These are phyloP conservation scores for Entoloma clypeatum DNA, from an alignment of 1,284 basidiomycete species.

Conservation along the genomic window DNA sequence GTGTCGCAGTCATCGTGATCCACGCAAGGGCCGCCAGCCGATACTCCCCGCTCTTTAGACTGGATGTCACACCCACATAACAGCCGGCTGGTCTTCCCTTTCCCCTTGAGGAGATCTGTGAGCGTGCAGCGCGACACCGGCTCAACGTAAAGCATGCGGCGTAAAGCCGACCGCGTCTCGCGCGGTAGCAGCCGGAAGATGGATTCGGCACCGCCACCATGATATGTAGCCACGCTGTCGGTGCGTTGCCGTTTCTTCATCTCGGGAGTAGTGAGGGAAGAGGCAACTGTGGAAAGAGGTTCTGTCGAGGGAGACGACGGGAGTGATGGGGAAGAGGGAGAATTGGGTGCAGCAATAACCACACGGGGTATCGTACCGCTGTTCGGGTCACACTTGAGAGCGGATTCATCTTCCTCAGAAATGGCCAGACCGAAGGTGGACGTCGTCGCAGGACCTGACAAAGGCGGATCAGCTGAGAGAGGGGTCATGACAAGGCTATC, in stretches of 20 bases:
- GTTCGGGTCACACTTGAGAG: no score
- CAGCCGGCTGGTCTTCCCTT: constrained; percentile 68
- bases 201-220: constrained; percentile 88
- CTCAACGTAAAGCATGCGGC: constrained; percentile 93
- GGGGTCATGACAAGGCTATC: constrained; percentile 24
- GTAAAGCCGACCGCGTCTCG: constrained; percentile 84
- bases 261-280: constrained; percentile 14
- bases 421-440: constrained; percentile 15
- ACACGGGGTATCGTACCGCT: constrained; percentile 11
- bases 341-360: constrained; percentile 11
- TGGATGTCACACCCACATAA: constrained; percentile 64
- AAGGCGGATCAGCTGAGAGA: background rate
- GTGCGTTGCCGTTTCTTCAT: constrained; percentile 46
- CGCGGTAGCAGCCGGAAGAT: constrained; percentile 97
- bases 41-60: constrained; percentile 27
- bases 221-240: constrained; percentile 71
- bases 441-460: constrained; percentile 17
- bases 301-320: constrained; percentile 17
- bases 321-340: constrained; percentile 21
- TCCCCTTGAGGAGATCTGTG: constrained; percentile 86
- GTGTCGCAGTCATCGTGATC: constrained; percentile 62
- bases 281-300: constrained; percentile 15
- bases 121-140: constrained; percentile 88
- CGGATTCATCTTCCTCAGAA: constrained; percentile 11
- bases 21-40: constrained; percentile 41